Base-by-base conservation (phyloP, 2,329 filamentous ascomycete genomes). In the Alternaria burnsii region DNA sequence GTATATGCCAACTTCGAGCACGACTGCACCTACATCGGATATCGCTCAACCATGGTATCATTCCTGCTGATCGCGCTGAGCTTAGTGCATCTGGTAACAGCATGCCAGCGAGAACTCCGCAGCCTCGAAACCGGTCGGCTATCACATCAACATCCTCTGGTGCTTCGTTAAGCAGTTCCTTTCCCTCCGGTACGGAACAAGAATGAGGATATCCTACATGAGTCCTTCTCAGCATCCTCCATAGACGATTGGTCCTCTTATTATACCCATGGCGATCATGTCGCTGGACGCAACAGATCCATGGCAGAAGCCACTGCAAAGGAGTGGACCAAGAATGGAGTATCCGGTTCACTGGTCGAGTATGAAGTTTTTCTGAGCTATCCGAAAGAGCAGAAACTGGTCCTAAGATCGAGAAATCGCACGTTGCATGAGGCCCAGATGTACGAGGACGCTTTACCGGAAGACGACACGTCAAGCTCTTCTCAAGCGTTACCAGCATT, bases 401-500 rank as follows among this genome's bases (percentile, higher is more conserved):
- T 67, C 8, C 61, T 78, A 30, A 74, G 65, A 16, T 76, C 71
- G 30, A 47, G 71, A 16, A 77, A 78, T 52, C 72, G 72, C 18
- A 75, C 63, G 57, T 72, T 66, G 4, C 74, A 72, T 38, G 66
- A 62, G 3, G 60, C 75, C 11, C 67, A 70, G 8, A 66, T 79
- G 5, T 55, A 70, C 44, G 77, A 79, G 63, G 77, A 64, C 8
- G 72, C 73, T 1, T 52, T 79, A 5, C 69, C 54, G 18, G 73
- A 72, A 38, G 77, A 79, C 54, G 70, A 73, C 1, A 76, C 73
- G 1, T 75, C 76, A 8, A 69, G 71, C 54, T 81, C 69, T 68
- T 76, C 62, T 42, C 76, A 67, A 62, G 3, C 58, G 7, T 76
- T 82, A 16, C 79, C 81, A 0, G 80, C 77, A 4, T 84, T 84